Evolutionary conservation across 306 rosid genomes (phyloP).

Genomic region (Lathyrus tuberosus): DNA sequence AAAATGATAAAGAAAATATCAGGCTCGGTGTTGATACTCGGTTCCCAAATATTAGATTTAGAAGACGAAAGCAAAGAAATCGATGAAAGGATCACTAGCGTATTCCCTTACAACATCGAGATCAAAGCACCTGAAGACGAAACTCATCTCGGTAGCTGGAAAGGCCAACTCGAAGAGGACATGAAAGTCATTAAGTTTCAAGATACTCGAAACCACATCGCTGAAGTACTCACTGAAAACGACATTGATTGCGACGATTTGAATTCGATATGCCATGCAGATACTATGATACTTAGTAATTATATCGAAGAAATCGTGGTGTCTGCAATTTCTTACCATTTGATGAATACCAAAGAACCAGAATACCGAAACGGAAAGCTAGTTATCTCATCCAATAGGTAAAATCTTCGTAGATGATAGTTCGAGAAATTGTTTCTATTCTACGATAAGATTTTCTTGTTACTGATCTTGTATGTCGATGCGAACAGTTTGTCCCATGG

Average conservation of each 20-base stretch:
- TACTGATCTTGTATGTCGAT: slow-evolving; percentile 31
- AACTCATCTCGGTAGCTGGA: slow-evolving; percentile 62
- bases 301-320: slow-evolving; percentile 81
- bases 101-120: slow-evolving; percentile 72
- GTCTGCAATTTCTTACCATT: slow-evolving; percentile 75
- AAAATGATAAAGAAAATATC: slow-evolving; percentile 74
- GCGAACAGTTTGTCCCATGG: slow-evolving; percentile 86
- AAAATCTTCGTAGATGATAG: slow-evolving; percentile 28
- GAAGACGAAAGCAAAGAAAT: slow-evolving; percentile 53
- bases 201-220: slow-evolving; percentile 89
- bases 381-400: slow-evolving; percentile 81
- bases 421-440: slow-evolving; percentile 1
- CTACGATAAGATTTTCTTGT: slow-evolving; percentile 23
- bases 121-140: slow-evolving; percentile 79
- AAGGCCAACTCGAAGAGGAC: slow-evolving; percentile 71
- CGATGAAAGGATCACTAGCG: slow-evolving; percentile 55
- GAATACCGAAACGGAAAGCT: slow-evolving; percentile 94
- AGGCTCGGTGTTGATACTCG: slow-evolving; percentile 79
- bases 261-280: slow-evolving; percentile 66
- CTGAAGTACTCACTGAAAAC: slow-evolving; percentile 80
- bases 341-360: slow-evolving; percentile 65
- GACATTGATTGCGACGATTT: slow-evolving; percentile 87
- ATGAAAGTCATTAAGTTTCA: slow-evolving; percentile 67
- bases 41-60: slow-evolving; percentile 62
- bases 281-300: slow-evolving; percentile 62